A percentile compares a stretch with the other conserved stretches of the same genome.
These are phyloP conservation scores for Monilinia laxa DNA, from an alignment of 2,329 filamentous ascomycete species.

Conservation along the genomic window DNA sequence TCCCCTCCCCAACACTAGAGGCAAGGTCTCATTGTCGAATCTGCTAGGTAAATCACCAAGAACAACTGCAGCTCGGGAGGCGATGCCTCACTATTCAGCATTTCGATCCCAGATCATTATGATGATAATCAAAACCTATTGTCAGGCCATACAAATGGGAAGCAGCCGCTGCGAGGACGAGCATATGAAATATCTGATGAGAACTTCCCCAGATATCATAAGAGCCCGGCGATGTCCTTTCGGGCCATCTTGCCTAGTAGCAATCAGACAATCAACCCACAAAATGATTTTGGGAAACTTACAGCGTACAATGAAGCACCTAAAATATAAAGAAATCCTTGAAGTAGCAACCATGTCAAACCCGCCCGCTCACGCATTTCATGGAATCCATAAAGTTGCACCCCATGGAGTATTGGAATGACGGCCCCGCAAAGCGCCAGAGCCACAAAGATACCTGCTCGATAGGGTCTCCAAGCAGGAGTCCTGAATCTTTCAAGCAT, in stretches of 20 bases:
- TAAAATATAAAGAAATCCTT: constrained; percentile 80
- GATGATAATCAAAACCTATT: constrained; percentile 83
- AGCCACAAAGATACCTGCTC: constrained; percentile 84
- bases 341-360: constrained; percentile 73
- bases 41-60: no score
- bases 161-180: constrained; percentile 79
- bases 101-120: constrained; percentile 48
- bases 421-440: constrained; percentile 77
- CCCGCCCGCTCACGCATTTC: constrained; percentile 73
- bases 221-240: constrained; percentile 70
- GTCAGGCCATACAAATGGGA: constrained; percentile 79
- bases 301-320: constrained; percentile 86
- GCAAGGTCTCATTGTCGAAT: no score
- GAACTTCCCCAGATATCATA: constrained; percentile 93
- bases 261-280: constrained; percentile 6
- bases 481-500: constrained; percentile 82
- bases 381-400: constrained; percentile 63
- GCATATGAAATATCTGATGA: constrained; percentile 93
- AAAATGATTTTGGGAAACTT: constrained; percentile 40
- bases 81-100: constrained; percentile 26
- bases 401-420: constrained; percentile 77
- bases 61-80: no score
- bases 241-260: constrained; percentile 71
- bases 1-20: no score
- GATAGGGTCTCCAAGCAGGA: constrained; percentile 78